Evolutionary conservation across 495 filamentous ascomycete genomes (phyloP).

Genomic region (Podospora sp.): DNA sequence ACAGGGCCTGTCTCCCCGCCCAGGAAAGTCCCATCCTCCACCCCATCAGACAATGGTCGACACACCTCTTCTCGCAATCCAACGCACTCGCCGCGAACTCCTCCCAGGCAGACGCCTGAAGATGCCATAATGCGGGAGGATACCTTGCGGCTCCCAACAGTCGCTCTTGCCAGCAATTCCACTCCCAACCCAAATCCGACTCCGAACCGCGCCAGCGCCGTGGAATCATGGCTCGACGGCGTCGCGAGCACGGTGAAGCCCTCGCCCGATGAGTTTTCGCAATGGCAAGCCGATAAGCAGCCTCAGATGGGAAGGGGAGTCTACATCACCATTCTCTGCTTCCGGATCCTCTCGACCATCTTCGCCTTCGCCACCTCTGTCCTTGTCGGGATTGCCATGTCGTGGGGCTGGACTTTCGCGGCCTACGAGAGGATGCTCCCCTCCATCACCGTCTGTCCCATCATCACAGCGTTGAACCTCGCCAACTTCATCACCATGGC

Average conservation of each 20-base stretch:
- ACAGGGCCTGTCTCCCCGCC: not conserved
- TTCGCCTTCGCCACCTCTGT: conserved; percentile 16
- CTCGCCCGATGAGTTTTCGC: conserved; percentile 23
- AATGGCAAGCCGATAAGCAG: conserved; percentile 26
- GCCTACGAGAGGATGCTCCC: conserved; percentile 9
- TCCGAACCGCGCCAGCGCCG: not conserved
- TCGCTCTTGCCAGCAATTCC: not conserved
- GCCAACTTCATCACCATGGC: not conserved
- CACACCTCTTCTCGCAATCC: not conserved
- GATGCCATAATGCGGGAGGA: not conserved
- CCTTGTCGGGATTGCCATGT: conserved; percentile 16
- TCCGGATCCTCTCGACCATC: conserved; percentile 25
- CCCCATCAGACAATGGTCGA: not conserved
- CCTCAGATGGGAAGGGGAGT: conserved; percentile 14
- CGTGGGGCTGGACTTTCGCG: not conserved
- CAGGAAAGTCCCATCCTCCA: not conserved
- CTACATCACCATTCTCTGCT: conserved; percentile 22
- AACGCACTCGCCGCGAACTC: not conserved
- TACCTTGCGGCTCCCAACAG: not conserved
- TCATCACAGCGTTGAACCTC: not conserved
- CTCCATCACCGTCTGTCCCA: conserved; percentile 4
- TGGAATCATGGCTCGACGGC: conserved; percentile 34
- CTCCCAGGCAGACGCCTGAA: conserved; percentile 3
- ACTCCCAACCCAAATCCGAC: conserved; percentile 13
- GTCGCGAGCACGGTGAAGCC: conserved; percentile 22